These are phyloP conservation scores for Oidiodendron maius DNA, from an alignment of 495 filamentous ascomycete species.

Conservation along the genomic window DNA sequence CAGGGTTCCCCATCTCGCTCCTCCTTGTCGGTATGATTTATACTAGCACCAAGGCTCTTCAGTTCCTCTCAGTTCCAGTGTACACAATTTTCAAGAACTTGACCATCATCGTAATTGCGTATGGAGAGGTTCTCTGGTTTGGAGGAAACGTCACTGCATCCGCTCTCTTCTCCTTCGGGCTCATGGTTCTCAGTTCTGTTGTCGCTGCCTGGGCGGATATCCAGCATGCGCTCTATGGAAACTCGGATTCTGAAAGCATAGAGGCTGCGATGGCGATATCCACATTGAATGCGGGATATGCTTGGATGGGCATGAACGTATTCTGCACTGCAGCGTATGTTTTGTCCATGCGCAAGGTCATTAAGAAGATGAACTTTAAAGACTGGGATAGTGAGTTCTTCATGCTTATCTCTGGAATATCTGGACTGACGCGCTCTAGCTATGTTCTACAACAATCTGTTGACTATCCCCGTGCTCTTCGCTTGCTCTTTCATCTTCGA, in stretches of 20 bases:
- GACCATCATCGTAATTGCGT: slow-evolving; percentile 97
- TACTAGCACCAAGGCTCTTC: slow-evolving; percentile 91
- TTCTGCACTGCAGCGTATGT: slow-evolving; percentile 90
- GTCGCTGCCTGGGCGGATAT: slow-evolving; percentile 98
- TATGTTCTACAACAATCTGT: slow-evolving; percentile 99
- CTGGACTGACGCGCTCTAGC: slow-evolving; percentile 49
- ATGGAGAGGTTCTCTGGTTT: slow-evolving; percentile 98
- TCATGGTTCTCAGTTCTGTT: slow-evolving; percentile 95
- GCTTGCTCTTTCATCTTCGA: slow-evolving; percentile 78
- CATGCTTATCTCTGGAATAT: neutral
- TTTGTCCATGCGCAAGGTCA: slow-evolving; percentile 93
- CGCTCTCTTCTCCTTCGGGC: slow-evolving; percentile 89
- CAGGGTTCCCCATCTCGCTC: slow-evolving; percentile 96
- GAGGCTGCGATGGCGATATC: slow-evolving; percentile 72
- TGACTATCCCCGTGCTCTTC: slow-evolving; percentile 90
- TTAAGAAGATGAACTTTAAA: slow-evolving; percentile 99
- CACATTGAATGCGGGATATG: slow-evolving; percentile 90
- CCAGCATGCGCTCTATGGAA: slow-evolving; percentile 70
- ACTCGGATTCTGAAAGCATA: slow-evolving; percentile 27
- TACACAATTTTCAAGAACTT: slow-evolving; percentile 99
- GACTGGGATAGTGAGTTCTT: slow-evolving; percentile 89
- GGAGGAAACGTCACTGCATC: slow-evolving; percentile 85
- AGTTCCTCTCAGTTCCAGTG: slow-evolving; percentile 94
- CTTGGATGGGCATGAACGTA: slow-evolving; percentile 98
- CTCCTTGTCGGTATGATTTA: slow-evolving; percentile 99